phyloP scores from a whole-genome alignment of 2,329 filamentous ascomycete species.

The Fusarium sublunatum region DNA sequence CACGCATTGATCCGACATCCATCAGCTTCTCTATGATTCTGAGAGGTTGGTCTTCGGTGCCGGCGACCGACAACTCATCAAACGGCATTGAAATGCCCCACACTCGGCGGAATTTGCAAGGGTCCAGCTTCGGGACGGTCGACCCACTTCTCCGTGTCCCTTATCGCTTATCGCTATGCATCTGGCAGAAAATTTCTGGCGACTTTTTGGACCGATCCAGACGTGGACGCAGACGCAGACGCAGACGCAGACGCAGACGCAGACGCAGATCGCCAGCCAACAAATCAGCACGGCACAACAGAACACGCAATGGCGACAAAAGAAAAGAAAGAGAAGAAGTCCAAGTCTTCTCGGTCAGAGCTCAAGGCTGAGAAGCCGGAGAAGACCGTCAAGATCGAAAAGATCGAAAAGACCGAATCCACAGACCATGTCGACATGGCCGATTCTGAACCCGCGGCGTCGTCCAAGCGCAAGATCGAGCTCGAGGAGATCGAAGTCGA shows the following conservation, averaged over 20 bases:
- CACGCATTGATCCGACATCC: not conserved
- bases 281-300: conserved; percentile 12
- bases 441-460: conserved; percentile 30
- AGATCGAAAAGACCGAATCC: conserved; percentile 28
- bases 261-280: conserved; percentile 5
- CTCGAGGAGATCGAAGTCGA: conserved; percentile 88
- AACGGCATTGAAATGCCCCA: conserved; percentile 21
- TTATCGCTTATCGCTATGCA: conserved; percentile 46
- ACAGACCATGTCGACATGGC: conserved; percentile 30
- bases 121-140: conserved; percentile 14
- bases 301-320: conserved; percentile 44
- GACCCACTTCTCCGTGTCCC: conserved; percentile 33
- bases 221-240: not conserved
- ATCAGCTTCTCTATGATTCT: conserved; percentile 18
- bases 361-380: conserved; percentile 26
- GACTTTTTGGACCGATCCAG: conserved; percentile 19
- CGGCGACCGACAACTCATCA: conserved; percentile 16
- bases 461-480: conserved; percentile 74
- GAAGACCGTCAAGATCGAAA: conserved; percentile 21
- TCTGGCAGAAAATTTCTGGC: conserved; percentile 21
- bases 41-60: conserved; percentile 12
- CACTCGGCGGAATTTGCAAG: conserved; percentile 26
- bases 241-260: not conserved
- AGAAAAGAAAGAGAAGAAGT: conserved; percentile 43
- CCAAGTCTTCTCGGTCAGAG: conserved; percentile 34